Percentiles rank a stretch among this genome's conserved stretches.
Evolutionary conservation across 1,139 yeast genomes (phyloP).

Genomic region (Kodamaea alishanica): DNA sequence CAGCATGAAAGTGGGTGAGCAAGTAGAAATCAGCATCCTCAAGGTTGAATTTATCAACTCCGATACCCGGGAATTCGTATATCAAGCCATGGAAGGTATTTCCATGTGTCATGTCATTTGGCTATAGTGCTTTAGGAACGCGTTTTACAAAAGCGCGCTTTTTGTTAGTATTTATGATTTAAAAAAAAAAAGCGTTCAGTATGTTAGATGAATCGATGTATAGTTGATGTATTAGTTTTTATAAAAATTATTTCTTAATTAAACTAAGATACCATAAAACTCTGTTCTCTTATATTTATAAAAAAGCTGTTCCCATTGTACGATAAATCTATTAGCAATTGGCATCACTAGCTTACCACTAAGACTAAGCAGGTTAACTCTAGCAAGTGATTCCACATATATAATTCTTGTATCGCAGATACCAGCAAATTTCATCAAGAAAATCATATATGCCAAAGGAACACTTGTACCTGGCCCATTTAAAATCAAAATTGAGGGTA

Average conservation of each 20-base stretch:
- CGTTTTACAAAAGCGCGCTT: too few species aligned
- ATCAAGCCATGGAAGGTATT: constrained; percentile 27
- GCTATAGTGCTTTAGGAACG: too few species aligned
- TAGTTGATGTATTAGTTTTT: not conserved
- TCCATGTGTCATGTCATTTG: constrained; percentile 6
- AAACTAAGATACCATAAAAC: constrained; percentile 73
- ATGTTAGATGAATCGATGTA: not conserved
- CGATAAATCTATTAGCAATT: constrained; percentile 71
- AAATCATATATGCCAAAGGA: constrained; percentile 63
- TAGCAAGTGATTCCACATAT: constrained; percentile 84
- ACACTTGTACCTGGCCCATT: constrained; percentile 97
- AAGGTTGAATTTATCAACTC: constrained; percentile 43
- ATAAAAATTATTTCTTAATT: constrained; percentile 2
- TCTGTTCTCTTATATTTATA: constrained; percentile 59
- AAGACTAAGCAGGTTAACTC: constrained; percentile 72
- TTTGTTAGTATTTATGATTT: too few species aligned
- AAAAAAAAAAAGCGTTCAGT: not conserved
- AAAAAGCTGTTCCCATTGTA: constrained; percentile 81
- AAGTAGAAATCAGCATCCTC: constrained; percentile 27
- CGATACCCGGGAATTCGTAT: constrained; percentile 33
- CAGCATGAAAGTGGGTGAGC: constrained; percentile 56
- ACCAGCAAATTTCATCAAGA: constrained; percentile 53
- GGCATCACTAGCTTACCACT: constrained; percentile 72
- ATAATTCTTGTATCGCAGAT: constrained; percentile 55
- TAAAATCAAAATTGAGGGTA: constrained; percentile 56